Percentiles rank a stretch among this genome's conserved stretches.
phyloP scores from a whole-genome alignment of 805 yeast genomes.

The Schwanniomyces pseudopolymorphus region DNA sequence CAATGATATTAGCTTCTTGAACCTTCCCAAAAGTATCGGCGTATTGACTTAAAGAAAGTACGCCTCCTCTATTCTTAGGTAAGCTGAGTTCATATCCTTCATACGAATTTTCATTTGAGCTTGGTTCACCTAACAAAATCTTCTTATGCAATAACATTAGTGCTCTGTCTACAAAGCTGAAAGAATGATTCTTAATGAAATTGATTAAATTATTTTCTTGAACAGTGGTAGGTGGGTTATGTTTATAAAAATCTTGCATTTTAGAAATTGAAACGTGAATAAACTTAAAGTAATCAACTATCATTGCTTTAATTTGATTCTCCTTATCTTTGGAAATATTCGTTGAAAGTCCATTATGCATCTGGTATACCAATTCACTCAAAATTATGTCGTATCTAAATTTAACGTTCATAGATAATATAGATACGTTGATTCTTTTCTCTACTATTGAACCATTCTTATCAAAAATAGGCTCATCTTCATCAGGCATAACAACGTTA shows the following conservation, averaged over 20 bases:
- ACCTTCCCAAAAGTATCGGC: constrained; percentile 42
- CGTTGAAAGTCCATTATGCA: constrained; percentile 49
- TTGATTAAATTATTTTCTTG: constrained; percentile 45
- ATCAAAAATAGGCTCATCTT: constrained; percentile 34
- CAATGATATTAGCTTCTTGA: constrained; percentile 38
- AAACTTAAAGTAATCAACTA: constrained; percentile 48
- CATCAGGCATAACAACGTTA: constrained; percentile 58
- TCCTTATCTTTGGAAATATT: constrained; percentile 43
- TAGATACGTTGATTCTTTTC: constrained; percentile 41
- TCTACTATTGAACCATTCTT: constrained; percentile 27
- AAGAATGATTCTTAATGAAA: constrained; percentile 47
- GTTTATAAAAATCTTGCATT: constrained; percentile 31
- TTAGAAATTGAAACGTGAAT: constrained; percentile 50
- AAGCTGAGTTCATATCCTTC: constrained; percentile 7
- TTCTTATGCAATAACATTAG: constrained; percentile 43
- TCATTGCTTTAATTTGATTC: constrained; percentile 46
- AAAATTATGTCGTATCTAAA: constrained; percentile 51
- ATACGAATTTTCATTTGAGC: constrained; percentile 1
- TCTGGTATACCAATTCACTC: constrained; percentile 51
- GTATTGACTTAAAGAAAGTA: constrained; percentile 31
- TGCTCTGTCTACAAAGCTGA: constrained; percentile 58
- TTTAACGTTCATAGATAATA: constrained; percentile 52
- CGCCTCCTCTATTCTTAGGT: constrained; percentile 18
- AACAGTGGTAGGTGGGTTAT: constrained; percentile 36
- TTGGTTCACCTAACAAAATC: constrained; percentile 33